Percentiles rank a stretch among this genome's conserved stretches.
phyloP scores from a whole-genome alignment of 768 basidiomycete species.

The Boletus rubescentipes region DNA sequence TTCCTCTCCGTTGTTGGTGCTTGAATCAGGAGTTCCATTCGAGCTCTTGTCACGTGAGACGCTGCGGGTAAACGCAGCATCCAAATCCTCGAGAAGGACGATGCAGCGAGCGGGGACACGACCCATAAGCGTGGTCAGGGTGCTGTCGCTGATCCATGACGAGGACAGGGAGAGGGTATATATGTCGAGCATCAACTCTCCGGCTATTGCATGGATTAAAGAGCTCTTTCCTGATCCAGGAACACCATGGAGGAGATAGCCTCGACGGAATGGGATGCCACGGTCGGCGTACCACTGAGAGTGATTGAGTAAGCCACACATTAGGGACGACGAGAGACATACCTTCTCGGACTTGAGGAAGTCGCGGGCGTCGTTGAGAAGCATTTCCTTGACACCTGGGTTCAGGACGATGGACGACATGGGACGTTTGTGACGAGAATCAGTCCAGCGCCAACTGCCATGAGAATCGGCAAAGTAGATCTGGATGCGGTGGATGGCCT shows the following conservation, averaged over 20 bases:
- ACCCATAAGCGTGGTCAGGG: slow-evolving; percentile 82
- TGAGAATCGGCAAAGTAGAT: slow-evolving; percentile 90
- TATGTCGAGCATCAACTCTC: slow-evolving; percentile 86
- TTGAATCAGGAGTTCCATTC: slow-evolving; percentile 43
- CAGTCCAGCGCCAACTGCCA: slow-evolving; percentile 86
- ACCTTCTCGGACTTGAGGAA: slow-evolving; percentile 84
- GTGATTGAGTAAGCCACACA: neutral
- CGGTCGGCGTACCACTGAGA: slow-evolving; percentile 87
- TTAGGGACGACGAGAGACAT: slow-evolving; percentile 9
- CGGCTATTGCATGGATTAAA: slow-evolving; percentile 84
- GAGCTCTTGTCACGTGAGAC: slow-evolving; percentile 60
- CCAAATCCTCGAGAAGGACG: slow-evolving; percentile 86
- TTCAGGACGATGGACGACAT: slow-evolving; percentile 85
- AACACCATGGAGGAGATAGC: slow-evolving; percentile 81
- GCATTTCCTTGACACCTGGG: slow-evolving; percentile 88
- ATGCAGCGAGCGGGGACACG: slow-evolving; percentile 84
- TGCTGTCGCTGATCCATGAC: slow-evolving; percentile 86
- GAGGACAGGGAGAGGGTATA: slow-evolving; percentile 87
- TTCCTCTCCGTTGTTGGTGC: slow-evolving; percentile 35
- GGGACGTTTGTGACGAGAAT: slow-evolving; percentile 86
- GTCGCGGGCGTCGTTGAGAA: slow-evolving; percentile 76
- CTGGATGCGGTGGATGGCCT: slow-evolving; percentile 82
- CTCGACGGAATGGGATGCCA: slow-evolving; percentile 88
- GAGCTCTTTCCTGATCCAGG: slow-evolving; percentile 87
- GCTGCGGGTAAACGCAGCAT: slow-evolving; percentile 83